These are phyloP conservation scores for Ehretia macrophylla DNA, from an alignment of 257 asterid genomes.

Conservation along the genomic window DNA sequence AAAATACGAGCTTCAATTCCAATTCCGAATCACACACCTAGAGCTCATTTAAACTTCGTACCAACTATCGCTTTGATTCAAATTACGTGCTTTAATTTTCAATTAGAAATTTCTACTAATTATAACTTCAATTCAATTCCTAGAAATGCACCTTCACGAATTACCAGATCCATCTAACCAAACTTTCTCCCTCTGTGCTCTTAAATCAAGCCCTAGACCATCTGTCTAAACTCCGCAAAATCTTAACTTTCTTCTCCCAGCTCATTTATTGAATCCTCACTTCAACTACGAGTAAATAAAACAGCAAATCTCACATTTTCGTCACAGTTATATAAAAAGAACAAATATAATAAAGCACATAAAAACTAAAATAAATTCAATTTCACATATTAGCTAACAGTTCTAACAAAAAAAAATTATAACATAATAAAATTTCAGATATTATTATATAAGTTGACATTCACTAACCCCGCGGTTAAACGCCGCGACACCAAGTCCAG, in stretches of 20 bases:
- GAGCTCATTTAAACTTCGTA: too few relatives aligned
- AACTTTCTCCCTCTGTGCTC: neutral
- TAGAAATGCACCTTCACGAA: neutral
- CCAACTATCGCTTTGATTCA: neutral
- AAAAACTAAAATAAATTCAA: too few relatives aligned
- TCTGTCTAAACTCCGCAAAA: neutral
- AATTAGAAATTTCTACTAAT: too few relatives aligned
- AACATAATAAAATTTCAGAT: neutral
- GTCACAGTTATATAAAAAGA: too few relatives aligned
- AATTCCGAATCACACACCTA: too few relatives aligned
- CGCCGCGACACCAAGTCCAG: conserved; percentile 88
- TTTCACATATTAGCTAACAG: neutral
- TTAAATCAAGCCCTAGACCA: neutral
- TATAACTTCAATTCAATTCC: neutral
- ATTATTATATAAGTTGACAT: neutral
- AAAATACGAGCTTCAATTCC: too few relatives aligned
- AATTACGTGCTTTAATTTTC: too few relatives aligned
- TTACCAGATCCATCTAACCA: neutral
- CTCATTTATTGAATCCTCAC: neutral
- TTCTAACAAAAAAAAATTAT: neutral
- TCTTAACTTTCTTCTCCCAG: neutral
- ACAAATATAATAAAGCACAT: too few relatives aligned
- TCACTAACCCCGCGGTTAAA: conserved; percentile 93
- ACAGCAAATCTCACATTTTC: neutral
- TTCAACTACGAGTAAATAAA: too few relatives aligned